These are phyloP conservation scores for Eucalyptus guilfoylei DNA, from an alignment of 345 rosid genomes.

Conservation along the genomic window DNA sequence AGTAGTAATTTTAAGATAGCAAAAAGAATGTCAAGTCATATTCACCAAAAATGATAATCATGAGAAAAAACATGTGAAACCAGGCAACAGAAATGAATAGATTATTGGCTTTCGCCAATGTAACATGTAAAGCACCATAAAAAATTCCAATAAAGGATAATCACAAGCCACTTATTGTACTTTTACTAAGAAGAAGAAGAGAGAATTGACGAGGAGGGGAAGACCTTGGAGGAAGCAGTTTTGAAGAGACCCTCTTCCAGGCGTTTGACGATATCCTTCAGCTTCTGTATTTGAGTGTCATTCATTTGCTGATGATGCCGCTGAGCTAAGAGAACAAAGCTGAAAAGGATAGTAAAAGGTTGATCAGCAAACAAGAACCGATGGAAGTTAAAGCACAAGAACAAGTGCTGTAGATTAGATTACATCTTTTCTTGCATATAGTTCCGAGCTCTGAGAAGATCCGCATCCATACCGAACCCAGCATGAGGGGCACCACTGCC, in stretches of 20 bases:
- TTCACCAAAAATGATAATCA: not conserved
- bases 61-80: not conserved
- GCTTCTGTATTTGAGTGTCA: slow-evolving; percentile 32
- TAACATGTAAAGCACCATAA: not conserved
- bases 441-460: slow-evolving; percentile 24
- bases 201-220: not conserved
- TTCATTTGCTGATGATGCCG: slow-evolving; percentile 32
- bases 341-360: slow-evolving; percentile 9
- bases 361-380: not conserved
- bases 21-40: not conserved
- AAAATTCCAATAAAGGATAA: not conserved
- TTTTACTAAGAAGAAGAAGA: not conserved
- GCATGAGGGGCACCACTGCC: slow-evolving; percentile 9
- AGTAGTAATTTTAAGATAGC: not conserved
- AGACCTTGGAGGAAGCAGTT: slow-evolving; percentile 61
- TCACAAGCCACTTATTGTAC: not conserved
- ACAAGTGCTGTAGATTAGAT: not conserved
- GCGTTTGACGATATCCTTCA: slow-evolving; percentile 59
- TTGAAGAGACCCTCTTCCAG: slow-evolving; percentile 79
- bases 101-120: not conserved
- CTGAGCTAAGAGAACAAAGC: slow-evolving; percentile 34
- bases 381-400: not conserved
- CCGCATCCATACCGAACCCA: slow-evolving; percentile 26
- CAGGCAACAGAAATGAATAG: not conserved
- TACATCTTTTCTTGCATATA: slow-evolving; percentile 52